Evolutionary conservation across 148 eudicot species (phyloP), one percentile per base, ranked within the genome.

Genomic region (Fallopia convolvulus): DNA sequence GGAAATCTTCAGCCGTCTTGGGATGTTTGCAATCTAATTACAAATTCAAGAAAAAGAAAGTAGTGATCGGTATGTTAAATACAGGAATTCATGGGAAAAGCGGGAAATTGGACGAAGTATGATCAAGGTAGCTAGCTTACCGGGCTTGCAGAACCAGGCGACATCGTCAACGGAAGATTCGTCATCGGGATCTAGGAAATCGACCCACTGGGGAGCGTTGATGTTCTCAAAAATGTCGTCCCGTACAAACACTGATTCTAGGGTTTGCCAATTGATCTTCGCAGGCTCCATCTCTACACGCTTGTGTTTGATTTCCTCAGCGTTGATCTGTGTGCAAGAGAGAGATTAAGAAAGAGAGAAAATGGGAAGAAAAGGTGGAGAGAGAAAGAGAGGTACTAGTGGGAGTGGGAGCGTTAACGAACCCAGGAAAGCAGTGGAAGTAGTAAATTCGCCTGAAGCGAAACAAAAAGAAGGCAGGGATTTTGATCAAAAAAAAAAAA

Each of bases 1-100:
- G 85, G 82, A 90, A 88, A 80, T 94, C 97, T 70, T 92, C 91
- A 75, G 87, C 89, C 36, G 89, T 89, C 84, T 84, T 92, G 0
- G 97, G 99, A 82, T 94, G 99, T 81, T 89, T 88, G 78, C 99
- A 94, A 85, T 88, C 99, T 94, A 79, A 76, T 77, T 53, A 40
- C 14, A 63, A 66, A 39, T 0, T 18, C 6, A 42, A 76, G 39
- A 8, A 47, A 72, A 7, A 32, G 3, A 4, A 20, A 2, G 53
- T 20, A 9, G 23, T 15, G 0, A 56, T 56, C 36, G 20, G 42
- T 10, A 70, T 44, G 47, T 44, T 9, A 44, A 9, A 9, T 44
- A 44, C 7, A 9, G 7, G 47, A 44, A 44, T 6, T 70, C 12
- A 13, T 46, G 42, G 18, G 3, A 32, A 68, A 68, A 8, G 47